Conservation (phyloP, 768 basidiomycete genomes). For the Suillus ampliporus region DNA sequence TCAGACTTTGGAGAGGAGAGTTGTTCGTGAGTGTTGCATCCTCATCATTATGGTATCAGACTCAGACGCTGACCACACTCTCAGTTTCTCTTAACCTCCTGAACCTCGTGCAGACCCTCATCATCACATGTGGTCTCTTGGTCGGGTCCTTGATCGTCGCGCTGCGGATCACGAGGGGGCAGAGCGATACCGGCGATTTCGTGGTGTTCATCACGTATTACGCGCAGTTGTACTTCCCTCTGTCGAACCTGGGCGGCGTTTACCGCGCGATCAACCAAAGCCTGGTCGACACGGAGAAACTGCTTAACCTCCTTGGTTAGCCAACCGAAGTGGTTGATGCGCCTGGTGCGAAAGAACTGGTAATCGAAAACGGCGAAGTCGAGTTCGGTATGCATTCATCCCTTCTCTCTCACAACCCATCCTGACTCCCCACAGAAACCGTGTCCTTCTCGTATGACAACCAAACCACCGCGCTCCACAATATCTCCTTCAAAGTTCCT, state of each 20-base stretch:
- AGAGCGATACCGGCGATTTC: conserved; percentile 62
- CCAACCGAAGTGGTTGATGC: conserved; percentile 85
- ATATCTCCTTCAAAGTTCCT: conserved; percentile 87
- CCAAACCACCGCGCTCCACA: conserved; percentile 66
- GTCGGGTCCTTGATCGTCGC: conserved; percentile 81
- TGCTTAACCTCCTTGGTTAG: conserved; percentile 81
- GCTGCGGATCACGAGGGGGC: conserved; percentile 60
- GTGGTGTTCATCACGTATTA: conserved; percentile 86
- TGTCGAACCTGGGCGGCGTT: conserved; percentile 79
- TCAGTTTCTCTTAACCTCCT: conserved; percentile 74
- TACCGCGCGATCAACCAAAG: conserved; percentile 80
- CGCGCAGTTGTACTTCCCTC: conserved; percentile 76
- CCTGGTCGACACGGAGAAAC: conserved; percentile 82
- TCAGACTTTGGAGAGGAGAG: conserved; percentile 74
- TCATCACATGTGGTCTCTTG: conserved; percentile 82
- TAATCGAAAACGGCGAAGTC: conserved; percentile 77
- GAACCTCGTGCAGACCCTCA: conserved; percentile 80
- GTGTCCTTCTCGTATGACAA: conserved; percentile 88
- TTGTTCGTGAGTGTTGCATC: conserved; percentile 58
- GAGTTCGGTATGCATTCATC: conserved; percentile 68
- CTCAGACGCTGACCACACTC: conserved; percentile 5
- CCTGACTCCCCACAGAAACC: conserved; percentile 56
- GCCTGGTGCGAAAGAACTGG: conserved; percentile 71
- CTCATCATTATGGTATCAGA: not conserved
- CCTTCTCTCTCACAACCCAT: not conserved